Evolutionary conservation across 352 stramenopile species (phyloP).

Genomic region (Thalassiosira allenii): DNA sequence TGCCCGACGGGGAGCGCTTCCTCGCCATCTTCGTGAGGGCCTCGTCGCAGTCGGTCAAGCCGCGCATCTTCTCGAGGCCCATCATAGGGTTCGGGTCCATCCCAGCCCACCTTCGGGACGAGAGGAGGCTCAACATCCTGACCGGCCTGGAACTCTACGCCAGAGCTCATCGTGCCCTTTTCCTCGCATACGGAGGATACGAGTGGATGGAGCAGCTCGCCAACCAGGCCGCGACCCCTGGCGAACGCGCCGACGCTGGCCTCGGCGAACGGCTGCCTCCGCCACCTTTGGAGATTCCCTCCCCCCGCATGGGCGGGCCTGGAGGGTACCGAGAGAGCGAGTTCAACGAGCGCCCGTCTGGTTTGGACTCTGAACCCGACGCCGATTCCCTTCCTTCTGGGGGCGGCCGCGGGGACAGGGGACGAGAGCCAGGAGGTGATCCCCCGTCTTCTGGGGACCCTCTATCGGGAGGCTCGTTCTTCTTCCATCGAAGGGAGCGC

Average conservation of each 20-base stretch:
- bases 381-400: no score
- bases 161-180: background rate
- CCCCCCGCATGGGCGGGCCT: background rate
- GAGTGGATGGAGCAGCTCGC: conserved; percentile 8
- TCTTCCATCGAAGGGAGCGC: no score
- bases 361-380: no score
- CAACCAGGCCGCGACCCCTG: background rate
- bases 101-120: background rate
- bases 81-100: background rate
- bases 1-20: no score
- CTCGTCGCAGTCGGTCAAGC: background rate
- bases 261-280: background rate
- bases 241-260: background rate
- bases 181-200: conserved; percentile 1
- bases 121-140: background rate
- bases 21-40: background rate
- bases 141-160: background rate
- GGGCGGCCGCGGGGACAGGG: no score
- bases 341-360: background rate
- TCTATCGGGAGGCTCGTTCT: no score
- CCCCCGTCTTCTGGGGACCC: no score
- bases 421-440: no score
- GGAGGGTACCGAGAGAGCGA: conserved; percentile 7
- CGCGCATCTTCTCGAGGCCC: conserved; percentile 4
- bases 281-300: background rate